These are phyloP conservation scores for Cornus florida DNA, from an alignment of 148 eudicot species.

Conservation along the genomic window DNA sequence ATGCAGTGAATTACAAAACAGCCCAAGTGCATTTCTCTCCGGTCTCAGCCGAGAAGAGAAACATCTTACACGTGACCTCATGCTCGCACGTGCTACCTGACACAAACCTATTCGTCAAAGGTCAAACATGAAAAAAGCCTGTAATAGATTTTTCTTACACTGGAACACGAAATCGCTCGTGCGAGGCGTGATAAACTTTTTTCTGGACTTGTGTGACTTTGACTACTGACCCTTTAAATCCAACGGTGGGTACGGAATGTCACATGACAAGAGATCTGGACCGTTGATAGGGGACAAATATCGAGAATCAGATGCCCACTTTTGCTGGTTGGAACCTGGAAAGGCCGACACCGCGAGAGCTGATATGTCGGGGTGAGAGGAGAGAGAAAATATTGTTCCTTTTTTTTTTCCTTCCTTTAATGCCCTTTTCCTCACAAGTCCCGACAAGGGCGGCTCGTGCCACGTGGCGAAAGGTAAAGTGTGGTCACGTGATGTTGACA, in stretches of 20 bases:
- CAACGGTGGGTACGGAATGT: neutral
- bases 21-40: no score
- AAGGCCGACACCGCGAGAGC: constrained; percentile 7
- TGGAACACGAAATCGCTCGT: constrained; percentile 4
- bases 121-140: neutral
- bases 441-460: neutral
- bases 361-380: constrained; percentile 1
- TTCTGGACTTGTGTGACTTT: neutral
- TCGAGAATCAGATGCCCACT: neutral
- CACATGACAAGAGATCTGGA: neutral
- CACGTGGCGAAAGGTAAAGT: constrained; percentile 5
- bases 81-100: neutral
- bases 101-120: neutral
- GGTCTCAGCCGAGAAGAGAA: no score
- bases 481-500: neutral
- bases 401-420: neutral
- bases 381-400: no score
- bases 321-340: neutral
- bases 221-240: neutral
- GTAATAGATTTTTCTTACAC: neutral
- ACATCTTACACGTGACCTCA: no score
- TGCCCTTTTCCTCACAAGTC: neutral
- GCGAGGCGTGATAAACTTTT: neutral
- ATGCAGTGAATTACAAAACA: no score
- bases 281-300: neutral